Percentiles rank a stretch among this genome's conserved stretches.
Evolutionary conservation across 2,329 filamentous ascomycete species (phyloP).

Genomic region (Penicillium nordicum): DNA sequence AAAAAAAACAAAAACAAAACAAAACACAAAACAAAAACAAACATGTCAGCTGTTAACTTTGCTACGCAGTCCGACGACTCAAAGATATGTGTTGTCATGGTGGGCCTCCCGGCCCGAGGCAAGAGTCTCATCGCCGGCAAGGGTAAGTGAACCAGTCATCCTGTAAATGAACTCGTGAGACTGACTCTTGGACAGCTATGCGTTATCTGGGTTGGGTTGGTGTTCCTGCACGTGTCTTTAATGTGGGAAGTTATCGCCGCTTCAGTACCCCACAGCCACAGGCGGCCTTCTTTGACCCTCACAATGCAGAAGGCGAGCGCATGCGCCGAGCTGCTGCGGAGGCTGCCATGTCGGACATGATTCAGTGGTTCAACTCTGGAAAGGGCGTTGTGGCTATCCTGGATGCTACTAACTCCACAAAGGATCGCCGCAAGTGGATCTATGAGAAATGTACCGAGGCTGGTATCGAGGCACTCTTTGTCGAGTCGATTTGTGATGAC

Average conservation of each 20-base stretch:
- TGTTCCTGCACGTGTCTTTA: conserved; percentile 90
- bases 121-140: conserved; percentile 98
- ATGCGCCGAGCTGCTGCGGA: conserved; percentile 84
- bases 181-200: conserved; percentile 59
- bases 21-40: not conserved
- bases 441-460: conserved; percentile 71
- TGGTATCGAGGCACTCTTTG: conserved; percentile 85
- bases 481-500: conserved; percentile 95
- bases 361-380: conserved; percentile 77
- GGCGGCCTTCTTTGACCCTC: conserved; percentile 91
- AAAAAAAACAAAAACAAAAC: no score
- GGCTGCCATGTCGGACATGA: conserved; percentile 89
- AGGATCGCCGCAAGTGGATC: conserved; percentile 85
- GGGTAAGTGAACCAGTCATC: conserved; percentile 55
- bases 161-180: not conserved
- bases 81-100: conserved; percentile 98
- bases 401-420: conserved; percentile 95
- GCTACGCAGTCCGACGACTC: conserved; percentile 90
- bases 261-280: conserved; percentile 83
- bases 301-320: conserved; percentile 85
- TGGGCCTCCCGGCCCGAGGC: conserved; percentile 88
- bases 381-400: conserved; percentile 87
- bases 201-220: conserved; percentile 97
- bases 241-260: conserved; percentile 93
- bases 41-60: conserved; percentile 32